Conservation (phyloP, 805 yeast genomes). For the Naumovozyma castellii region DNA sequence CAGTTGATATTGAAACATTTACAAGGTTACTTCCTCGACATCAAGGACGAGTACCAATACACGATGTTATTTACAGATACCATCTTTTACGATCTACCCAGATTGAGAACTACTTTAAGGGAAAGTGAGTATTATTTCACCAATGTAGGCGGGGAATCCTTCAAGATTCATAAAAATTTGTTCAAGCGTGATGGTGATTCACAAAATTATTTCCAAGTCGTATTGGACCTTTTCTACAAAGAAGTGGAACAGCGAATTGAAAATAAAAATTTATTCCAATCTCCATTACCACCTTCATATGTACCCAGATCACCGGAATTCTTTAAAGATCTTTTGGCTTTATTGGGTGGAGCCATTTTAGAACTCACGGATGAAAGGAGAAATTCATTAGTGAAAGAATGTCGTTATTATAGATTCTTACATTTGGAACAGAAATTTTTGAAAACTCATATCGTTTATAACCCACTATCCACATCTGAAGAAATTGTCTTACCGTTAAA, state of each 20-base stretch:
- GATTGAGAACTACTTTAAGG: conserved; percentile 40
- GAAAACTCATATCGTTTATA: conserved; percentile 39
- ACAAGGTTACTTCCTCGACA: conserved; percentile 66
- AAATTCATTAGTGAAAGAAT: conserved; percentile 50
- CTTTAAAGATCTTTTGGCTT: conserved; percentile 46
- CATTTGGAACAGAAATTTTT: conserved; percentile 65
- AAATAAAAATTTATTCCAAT: conserved; percentile 34
- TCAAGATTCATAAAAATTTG: conserved; percentile 49
- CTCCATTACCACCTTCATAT: conserved; percentile 72
- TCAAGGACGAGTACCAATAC: conserved; percentile 52
- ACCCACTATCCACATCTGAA: conserved; percentile 42
- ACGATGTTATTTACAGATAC: conserved; percentile 62
- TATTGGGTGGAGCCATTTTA: conserved; percentile 46
- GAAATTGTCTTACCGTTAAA: conserved; percentile 48
- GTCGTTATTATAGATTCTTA: conserved; percentile 65
- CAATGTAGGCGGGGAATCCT: conserved; percentile 48
- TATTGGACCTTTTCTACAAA: conserved; percentile 42
- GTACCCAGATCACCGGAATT: conserved; percentile 43
- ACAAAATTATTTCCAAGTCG: conserved; percentile 69
- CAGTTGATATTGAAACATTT: conserved; percentile 58
- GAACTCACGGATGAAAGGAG: conserved; percentile 50
- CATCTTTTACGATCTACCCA: conserved; percentile 55
- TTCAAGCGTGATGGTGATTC: conserved; percentile 54
- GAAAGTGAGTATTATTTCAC: conserved; percentile 48
- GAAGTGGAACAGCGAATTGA: conserved; percentile 38